Conservation (phyloP, 1,284 basidiomycete species). For the Xerocomus cyaneibrunnescens region DNA sequence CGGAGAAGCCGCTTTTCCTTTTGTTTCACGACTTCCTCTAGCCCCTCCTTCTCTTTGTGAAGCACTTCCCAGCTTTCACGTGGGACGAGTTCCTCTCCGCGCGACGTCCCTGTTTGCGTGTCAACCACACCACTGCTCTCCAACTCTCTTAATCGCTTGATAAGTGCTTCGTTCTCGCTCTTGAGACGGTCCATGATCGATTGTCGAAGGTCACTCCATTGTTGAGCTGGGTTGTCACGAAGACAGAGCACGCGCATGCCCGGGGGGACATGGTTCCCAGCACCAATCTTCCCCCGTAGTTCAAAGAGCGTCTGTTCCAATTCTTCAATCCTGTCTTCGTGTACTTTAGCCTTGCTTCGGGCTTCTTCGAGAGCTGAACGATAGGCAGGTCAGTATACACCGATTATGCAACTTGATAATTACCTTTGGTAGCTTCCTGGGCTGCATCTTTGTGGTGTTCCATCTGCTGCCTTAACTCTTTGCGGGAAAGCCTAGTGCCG, state of each 20-base stretch:
- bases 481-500: conserved; percentile 32
- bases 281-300: conserved; percentile 70
- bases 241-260: conserved; percentile 69
- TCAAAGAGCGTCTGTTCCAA: conserved; percentile 75
- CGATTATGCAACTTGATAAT: background rate
- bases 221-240: conserved; percentile 71
- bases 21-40: conserved; percentile 60
- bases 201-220: conserved; percentile 69
- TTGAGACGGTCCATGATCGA: conserved; percentile 68
- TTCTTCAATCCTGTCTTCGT: conserved; percentile 54
- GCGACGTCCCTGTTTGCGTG: conserved; percentile 8
- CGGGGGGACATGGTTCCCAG: conserved; percentile 74
- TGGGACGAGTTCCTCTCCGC: conserved; percentile 51
- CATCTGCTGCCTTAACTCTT: conserved; percentile 44
- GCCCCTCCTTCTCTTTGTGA: conserved; percentile 56
- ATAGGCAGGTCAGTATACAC: conserved; percentile 1
- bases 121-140: conserved; percentile 39
- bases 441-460: conserved; percentile 42
- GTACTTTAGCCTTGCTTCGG: conserved; percentile 37
- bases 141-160: conserved; percentile 57
- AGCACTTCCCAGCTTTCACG: conserved; percentile 69
- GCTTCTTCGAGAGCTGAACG: conserved; percentile 45
- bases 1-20: conserved; percentile 76
- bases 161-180: conserved; percentile 72
- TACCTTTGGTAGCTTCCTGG: conserved; percentile 47